A percentile compares a stretch with the other conserved stretches of the same genome.
Evolutionary conservation across 805 yeast genomes (phyloP).

Genomic region (Cyberlindnera maritima): DNA sequence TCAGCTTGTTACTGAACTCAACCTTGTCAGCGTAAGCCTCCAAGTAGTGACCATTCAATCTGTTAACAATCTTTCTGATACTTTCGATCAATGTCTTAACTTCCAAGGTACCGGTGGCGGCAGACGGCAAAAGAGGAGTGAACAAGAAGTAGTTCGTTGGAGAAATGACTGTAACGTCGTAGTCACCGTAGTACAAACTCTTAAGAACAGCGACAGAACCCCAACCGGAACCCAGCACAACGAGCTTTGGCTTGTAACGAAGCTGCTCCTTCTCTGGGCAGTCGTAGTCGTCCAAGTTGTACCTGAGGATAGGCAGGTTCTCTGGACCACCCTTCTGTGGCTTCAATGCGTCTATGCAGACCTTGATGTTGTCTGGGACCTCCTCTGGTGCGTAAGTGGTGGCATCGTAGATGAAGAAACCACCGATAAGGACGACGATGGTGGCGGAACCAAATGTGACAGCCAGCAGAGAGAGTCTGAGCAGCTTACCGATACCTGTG

Average conservation of each 20-base stretch:
- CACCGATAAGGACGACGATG: slow-evolving; percentile 38
- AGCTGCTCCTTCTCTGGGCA: slow-evolving; percentile 42
- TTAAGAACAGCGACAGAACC: slow-evolving; percentile 62
- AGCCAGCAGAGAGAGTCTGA: slow-evolving; percentile 34
- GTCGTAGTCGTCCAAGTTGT: slow-evolving; percentile 58
- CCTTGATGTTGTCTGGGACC: slow-evolving; percentile 41
- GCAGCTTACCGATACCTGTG: slow-evolving; percentile 31
- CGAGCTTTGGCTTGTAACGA: slow-evolving; percentile 52
- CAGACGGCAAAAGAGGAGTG: slow-evolving; percentile 67
- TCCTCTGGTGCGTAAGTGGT: slow-evolving; percentile 54
- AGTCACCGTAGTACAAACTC: slow-evolving; percentile 48
- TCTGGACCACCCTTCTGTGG: slow-evolving; percentile 70
- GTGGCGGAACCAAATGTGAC: slow-evolving; percentile 45
- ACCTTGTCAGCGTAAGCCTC: slow-evolving; percentile 62
- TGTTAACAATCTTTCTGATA: slow-evolving; percentile 52
- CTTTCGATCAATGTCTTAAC: slow-evolving; percentile 64
- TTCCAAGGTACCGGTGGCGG: slow-evolving; percentile 70
- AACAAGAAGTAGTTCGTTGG: slow-evolving; percentile 69
- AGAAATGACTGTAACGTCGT: slow-evolving; percentile 63
- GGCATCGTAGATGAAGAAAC: slow-evolving; percentile 62
- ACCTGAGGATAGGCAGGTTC: slow-evolving; percentile 57
- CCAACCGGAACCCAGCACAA: slow-evolving; percentile 70
- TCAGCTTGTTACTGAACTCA: slow-evolving; percentile 51
- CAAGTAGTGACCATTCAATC: slow-evolving; percentile 56
- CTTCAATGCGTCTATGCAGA: slow-evolving; percentile 49